Evolutionary conservation across 768 basidiomycete genomes (phyloP), one percentile per base, ranked within the genome.

Genomic region (Boletus rex-veris): DNA sequence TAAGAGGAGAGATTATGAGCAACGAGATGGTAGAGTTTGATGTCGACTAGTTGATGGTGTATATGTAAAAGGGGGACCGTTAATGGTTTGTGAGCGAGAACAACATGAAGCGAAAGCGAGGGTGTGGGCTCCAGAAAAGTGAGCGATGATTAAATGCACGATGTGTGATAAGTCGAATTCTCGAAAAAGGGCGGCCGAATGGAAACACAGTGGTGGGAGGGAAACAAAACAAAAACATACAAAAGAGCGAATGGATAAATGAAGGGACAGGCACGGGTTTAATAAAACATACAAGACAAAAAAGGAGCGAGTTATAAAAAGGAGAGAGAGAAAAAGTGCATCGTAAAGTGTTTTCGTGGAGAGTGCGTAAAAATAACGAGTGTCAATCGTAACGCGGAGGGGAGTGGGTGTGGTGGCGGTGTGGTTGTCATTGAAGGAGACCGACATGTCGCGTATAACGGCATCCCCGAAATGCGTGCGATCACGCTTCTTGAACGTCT

Each of bases 341-440:
- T 68, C 69, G 51, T 69, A 58, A 61, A 50, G 44, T 49, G 52
- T 49, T 18, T 58, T 70, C 66, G 54, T 68, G 54, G 48, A 44
- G 49, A 16, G 48, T 55, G 58, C 59, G 62, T 69, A 51, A 57
- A 57, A 47, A 45, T 7, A 50, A 44, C 26, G 14, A 24, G 35
- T 31, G 51, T 45, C 48, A 45, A 57, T 70, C 68, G 54, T 70
- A 54, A 45, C 45, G 49, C 52, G 45, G 43, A 39, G 21, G n/a
- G 36, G 55, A 44, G 45, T 42, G 60, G 30, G 37, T 11, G 36
- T 35, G 24, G 30, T 28, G 18, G 35, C 19, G 39, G 50, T 15
- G 33, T 48, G 49, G 36, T 49, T 24, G 52, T 16, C 10, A 19
- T 24, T 28, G 28, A 36, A 31, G 14, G n/a, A 28, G 45, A 35